Base-by-base conservation (phyloP, 352 stramenopile species). In the Pythium volutum region DNA sequence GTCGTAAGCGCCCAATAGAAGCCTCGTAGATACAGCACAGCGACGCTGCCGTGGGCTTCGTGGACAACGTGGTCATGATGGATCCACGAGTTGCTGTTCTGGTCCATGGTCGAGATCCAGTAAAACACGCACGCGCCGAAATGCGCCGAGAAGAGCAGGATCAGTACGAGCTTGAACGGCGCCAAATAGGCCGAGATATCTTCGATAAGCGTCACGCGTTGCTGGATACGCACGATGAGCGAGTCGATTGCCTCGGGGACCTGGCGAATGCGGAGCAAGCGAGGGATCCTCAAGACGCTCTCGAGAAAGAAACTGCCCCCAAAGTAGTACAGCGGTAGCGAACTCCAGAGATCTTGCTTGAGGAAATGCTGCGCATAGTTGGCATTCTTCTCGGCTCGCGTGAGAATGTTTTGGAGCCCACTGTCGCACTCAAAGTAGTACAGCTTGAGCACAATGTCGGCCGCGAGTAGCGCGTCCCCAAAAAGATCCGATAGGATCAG, bases 1-100 rank as follows among this genome's bases (percentile, higher is more conserved):
- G 81, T 91, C 5, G 79, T 89, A 20, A 93, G 56, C 1, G 83
- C 79, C 83, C 83, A 93, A 59, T 93, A 93, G 53, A 87, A 89
- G 5, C 77, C 70, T 9, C 83, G 81, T 11, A 93, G 68, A 45
- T 93, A 93, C 22, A 88, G 39, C 10, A 88, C 73, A 4, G 59
- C 56, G 0, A 70, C 50, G 6, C 67, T 86, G 42, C 69, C 70
- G 29, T 88, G 76, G 45, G 88, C 77, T 52, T 88, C 69, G 12
- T 84, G 65, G 11, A 93, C 79, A 39, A 93, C 76, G n/a, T 79
- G 74, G 49, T 93, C 83, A 52, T 89, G 70, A 52, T 88, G 71
- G 9, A 86, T 79, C 83, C 83, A 93, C 46, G 48, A 81, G 45
- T 86, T 83, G 10, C 59, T 54, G 27, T 89, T 87, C 29, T 83